Conservation (phyloP, 495 filamentous ascomycete genomes). For the Massariosphaeria phaeospora region DNA sequence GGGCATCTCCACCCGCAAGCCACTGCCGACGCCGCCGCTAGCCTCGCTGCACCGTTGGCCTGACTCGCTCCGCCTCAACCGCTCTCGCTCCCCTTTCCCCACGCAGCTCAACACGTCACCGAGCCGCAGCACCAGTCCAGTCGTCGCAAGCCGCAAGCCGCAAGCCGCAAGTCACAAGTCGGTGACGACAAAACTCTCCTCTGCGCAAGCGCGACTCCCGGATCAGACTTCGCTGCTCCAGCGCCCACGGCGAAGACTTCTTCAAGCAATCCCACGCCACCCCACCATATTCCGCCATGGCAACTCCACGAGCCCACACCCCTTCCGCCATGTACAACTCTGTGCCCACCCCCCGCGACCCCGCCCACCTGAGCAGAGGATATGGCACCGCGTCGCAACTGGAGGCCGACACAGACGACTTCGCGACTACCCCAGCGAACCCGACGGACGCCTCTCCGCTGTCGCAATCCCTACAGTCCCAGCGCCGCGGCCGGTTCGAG, state of each 20-base stretch:
- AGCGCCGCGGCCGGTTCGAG: constrained; percentile 50
- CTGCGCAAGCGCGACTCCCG: too few species aligned
- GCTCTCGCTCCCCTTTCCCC: not conserved
- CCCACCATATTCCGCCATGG: constrained; percentile 6
- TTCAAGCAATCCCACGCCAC: not conserved
- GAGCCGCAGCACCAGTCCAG: not conserved
- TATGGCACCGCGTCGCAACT: constrained; percentile 32
- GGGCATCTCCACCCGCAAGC: too few species aligned
- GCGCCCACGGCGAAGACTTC: too few species aligned
- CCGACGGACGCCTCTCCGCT: constrained; percentile 43
- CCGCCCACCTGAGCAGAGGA: constrained; percentile 32
- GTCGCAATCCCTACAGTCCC: constrained; percentile 40
- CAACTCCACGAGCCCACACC: constrained; percentile 25
- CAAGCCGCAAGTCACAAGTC: not conserved
- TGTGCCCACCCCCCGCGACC: constrained; percentile 34
- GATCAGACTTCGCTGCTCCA: too few species aligned
- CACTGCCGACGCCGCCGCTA: not conserved
- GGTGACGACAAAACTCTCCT: too few species aligned
- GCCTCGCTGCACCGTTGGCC: not conserved
- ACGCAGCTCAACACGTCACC: constrained; percentile 16
- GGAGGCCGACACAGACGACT: constrained; percentile 29
- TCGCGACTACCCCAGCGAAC: constrained; percentile 42
- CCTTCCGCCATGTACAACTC: constrained; percentile 26
- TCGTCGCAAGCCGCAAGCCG: not conserved
- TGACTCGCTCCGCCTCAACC: not conserved